Evolutionary conservation across 2,329 filamentous ascomycete species (phyloP), one percentile per base, ranked within the genome.

Genomic region (Colletotrichum agaves): DNA sequence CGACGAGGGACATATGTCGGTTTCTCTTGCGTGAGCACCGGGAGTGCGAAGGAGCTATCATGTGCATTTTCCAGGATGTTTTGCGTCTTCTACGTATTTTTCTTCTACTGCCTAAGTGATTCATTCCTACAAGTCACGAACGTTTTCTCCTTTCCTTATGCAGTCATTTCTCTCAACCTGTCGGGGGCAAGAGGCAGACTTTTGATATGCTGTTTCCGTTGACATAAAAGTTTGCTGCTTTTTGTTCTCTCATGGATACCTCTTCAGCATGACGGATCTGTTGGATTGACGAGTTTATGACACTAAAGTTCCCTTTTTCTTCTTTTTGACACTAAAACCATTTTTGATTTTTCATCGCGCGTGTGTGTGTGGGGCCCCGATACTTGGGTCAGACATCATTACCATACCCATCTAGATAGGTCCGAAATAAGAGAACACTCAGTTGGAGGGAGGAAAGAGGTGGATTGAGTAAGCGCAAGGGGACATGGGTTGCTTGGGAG

Each of bases 181-280:
- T 67, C 19, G 50, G 55, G 27, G 52, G 57, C 21, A 47, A 67
- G 63, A 67, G 63, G 67, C 63, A 67, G 66, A 61, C 62, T 61
- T 23, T 37, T 62, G 63, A 63, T 56, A 44, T 68, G 62, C 57
- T 49, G 52, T 67, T 37, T 61, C 47, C 58, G 57, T 63, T 52
- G 52, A 56, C 67, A 44, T 50, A 70, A 64, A 70, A 69, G 57
- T 56, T 67, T 69, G 60, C 52, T 70, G 61, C 44, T 60, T 67
- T 70, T 60, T 69, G 57, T 61, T 70, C 64, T 60, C 66, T 70
- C 55, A 67, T 70, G 68, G 64, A 70, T 70, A 70, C 68, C 68
- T 69, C 68, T 68, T 68, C 63, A 68, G 68, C 65, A 70, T 60
- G 50, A 57, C 65, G 68, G 49, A 68, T 60, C 64, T 70, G 68